Evolutionary conservation across 768 basidiomycete species (phyloP), one percentile per base, ranked within the genome.

Genomic region (Termitomyces sp.): DNA sequence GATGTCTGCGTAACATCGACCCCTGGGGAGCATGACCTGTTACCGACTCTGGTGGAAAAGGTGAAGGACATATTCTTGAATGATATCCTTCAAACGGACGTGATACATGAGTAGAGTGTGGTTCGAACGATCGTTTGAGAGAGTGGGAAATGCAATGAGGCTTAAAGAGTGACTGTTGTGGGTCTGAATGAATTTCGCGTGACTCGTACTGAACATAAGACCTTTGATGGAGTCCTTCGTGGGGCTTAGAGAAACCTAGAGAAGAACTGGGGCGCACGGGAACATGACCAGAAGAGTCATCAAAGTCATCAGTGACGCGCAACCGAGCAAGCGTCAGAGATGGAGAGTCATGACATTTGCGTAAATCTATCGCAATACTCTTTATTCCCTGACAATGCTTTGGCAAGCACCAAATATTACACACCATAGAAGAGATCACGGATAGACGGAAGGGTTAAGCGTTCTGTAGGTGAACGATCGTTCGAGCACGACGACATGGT

Each of bases 401-500:
- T 11, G 35, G 11, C 21, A 17, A 31, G 33, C 11, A 17, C 17
- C 21, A 12, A 19, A 48, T 8, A 38, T 6, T 30, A 54, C 65
- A 53, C 51, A 85, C 87, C 80, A 75, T 79, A 72, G 65, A 89
- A 84, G 57, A 89, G 70, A 68, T 86, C 84, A 50, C 85, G 83
- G 54, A 89, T 87, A 47, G 86, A 78, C 41, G 87, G 87, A 57
- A 89, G 82, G 15, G 81, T 85, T 53, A 84, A 84, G 44, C 85
- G 80, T 58, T 73, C 69, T 54, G 64, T 62, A 56, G 23, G 19
- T 54, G 59, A 63, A 57, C 60, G 63, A 64, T 67, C 68, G 62
- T 69, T 65, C 48, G 70, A 60, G 55, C 66, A 59, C 57, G 66
- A 64, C 54, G 66, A 60, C 69, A 71, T 71, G 54, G 45, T 15